Evolutionary conservation across 768 basidiomycete species (phyloP).

Genomic region (Russula lepida): DNA sequence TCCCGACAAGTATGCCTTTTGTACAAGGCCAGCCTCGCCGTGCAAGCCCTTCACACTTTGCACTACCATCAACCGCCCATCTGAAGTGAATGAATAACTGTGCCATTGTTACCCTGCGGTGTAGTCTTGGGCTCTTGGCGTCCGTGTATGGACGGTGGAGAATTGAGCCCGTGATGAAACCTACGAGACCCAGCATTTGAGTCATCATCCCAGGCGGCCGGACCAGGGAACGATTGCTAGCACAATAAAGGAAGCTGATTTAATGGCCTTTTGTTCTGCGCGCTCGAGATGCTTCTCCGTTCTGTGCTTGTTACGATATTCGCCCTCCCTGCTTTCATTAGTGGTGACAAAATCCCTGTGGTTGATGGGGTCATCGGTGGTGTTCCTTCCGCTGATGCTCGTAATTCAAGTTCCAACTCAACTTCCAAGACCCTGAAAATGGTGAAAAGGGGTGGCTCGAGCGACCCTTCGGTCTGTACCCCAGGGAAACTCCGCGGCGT

Average conservation of each 20-base stretch:
- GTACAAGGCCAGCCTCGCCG: no score
- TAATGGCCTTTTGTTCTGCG: background rate
- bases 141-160: no score
- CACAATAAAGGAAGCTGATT: background rate
- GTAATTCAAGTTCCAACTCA: background rate
- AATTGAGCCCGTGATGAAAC: no score
- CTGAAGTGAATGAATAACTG: no score
- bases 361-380: constrained; percentile 46
- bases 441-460: background rate
- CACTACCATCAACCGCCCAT: no score
- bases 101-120: no score
- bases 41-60: no score
- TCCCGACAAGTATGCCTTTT: no score
- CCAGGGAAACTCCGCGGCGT: constrained; percentile 48
- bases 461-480: constrained; percentile 17
- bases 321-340: constrained; percentile 19
- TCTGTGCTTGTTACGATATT: constrained; percentile 14
- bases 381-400: constrained; percentile 20
- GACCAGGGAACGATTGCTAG: background rate
- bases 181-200: background rate
- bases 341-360: constrained; percentile 38
- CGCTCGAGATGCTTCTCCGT: constrained; percentile 20
- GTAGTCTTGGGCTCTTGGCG: no score
- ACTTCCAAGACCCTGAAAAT: background rate
- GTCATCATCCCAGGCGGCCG: background rate